phyloP scores from a whole-genome alignment of 345 rosid species.

The Acer campestre region DNA sequence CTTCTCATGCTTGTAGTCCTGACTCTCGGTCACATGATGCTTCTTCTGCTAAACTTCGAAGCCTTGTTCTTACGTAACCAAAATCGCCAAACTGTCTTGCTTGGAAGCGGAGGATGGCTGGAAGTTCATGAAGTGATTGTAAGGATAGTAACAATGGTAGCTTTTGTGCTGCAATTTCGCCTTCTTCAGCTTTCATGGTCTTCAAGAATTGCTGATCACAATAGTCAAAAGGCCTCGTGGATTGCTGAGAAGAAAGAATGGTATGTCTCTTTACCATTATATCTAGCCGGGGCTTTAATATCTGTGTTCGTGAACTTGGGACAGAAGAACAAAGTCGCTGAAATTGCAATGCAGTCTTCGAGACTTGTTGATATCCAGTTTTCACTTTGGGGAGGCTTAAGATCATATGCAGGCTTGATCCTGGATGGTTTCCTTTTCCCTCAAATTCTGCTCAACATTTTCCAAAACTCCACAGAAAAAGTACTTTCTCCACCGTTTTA shows the following conservation, averaged over 20 bases:
- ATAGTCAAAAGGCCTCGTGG: conserved; percentile 31
- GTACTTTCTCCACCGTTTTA: conserved; percentile 38
- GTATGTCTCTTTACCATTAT: conserved; percentile 32
- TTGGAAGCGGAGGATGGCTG: conserved; percentile 41
- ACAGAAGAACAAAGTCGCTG: conserved; percentile 11
- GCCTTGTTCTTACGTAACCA: conserved; percentile 29
- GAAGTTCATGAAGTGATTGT: conserved; percentile 46
- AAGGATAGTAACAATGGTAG: conserved; percentile 48
- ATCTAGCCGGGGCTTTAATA: conserved; percentile 40
- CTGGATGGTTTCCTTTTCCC: conserved; percentile 54
- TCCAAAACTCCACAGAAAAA: conserved; percentile 37
- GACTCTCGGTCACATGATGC: conserved; percentile 43
- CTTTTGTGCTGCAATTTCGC: conserved; percentile 45
- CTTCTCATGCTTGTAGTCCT: conserved; percentile 53
- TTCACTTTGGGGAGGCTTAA: conserved; percentile 32
- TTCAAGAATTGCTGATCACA: conserved; percentile 25
- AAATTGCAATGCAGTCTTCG: neutral
- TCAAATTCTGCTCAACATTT: conserved; percentile 48
- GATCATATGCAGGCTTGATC: conserved; percentile 47
- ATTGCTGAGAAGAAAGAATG: conserved; percentile 47
- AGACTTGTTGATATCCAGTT: neutral
- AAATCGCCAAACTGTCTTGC: conserved; percentile 11
- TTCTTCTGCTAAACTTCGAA: conserved; percentile 45
- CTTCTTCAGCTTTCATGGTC: conserved; percentile 50
- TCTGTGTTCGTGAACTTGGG: conserved; percentile 23